Evolutionary conservation across 768 basidiomycete species (phyloP).

Genomic region (Galerina marginata): DNA sequence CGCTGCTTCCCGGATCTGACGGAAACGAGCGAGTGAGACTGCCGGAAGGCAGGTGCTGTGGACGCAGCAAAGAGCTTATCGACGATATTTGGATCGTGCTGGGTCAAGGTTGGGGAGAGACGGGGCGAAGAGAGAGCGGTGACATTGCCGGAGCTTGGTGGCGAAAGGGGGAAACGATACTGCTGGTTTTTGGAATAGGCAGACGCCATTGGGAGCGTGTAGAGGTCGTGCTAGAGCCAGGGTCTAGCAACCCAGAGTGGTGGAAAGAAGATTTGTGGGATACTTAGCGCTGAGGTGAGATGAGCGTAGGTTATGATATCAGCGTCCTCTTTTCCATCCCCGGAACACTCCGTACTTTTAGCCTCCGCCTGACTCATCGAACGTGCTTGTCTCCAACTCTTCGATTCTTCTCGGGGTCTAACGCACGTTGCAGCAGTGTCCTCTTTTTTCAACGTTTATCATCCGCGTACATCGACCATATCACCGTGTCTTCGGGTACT

Average conservation of each 20-base stretch:
- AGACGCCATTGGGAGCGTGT: conserved; percentile 23
- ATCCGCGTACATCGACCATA: neutral
- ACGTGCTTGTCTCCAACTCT: conserved; percentile 23
- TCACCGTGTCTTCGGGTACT: too few relatives aligned
- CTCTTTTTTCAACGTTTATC: neutral
- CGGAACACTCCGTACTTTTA: conserved; percentile 35
- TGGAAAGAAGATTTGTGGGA: neutral
- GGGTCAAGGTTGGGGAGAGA: conserved; percentile 21
- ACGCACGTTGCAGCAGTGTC: conserved; percentile 13
- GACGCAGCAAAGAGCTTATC: conserved; percentile 23
- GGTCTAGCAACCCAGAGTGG: neutral
- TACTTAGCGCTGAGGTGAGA: conserved; percentile 10
- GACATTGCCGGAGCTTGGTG: conserved; percentile 31
- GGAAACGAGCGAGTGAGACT: conserved; percentile 31
- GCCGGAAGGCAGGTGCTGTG: conserved; percentile 25
- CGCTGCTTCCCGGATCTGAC: conserved; percentile 30
- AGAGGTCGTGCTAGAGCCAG: conserved; percentile 5
- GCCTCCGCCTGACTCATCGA: conserved; percentile 24
- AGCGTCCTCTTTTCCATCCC: conserved; percentile 34
- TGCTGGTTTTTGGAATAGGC: conserved; percentile 23
- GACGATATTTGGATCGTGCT: conserved; percentile 19
- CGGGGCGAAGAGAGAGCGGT: conserved; percentile 29
- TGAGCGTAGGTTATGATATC: conserved; percentile 29
- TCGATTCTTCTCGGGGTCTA: conserved; percentile 2
- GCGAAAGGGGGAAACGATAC: conserved; percentile 29